Conservation (phyloP, 176 grass and related monocot genomes). For the Bothriochloa decipiens region DNA sequence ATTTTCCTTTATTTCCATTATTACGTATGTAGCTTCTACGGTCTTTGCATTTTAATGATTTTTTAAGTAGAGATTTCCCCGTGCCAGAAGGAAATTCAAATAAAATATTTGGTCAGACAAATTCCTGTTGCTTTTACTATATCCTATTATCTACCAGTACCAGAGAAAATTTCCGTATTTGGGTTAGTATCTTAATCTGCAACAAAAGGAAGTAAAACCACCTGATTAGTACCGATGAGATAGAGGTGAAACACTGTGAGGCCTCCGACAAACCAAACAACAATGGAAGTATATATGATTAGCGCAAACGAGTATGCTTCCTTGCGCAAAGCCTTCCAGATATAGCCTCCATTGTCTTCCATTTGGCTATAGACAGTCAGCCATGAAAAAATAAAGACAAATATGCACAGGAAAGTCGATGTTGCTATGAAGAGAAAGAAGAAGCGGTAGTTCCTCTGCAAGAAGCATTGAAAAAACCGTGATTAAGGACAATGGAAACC, state of each 20-base stretch:
- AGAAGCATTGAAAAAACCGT: slow-evolving; percentile 1
- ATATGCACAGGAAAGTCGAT: slow-evolving; percentile 66
- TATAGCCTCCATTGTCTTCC: slow-evolving; percentile 28
- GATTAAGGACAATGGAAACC: slow-evolving; percentile 9
- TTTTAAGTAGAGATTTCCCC: not conserved
- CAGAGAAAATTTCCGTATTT: not conserved
- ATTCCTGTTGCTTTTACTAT: slow-evolving; percentile 1
- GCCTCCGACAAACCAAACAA: slow-evolving; percentile 73
- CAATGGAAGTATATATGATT: slow-evolving; percentile 69
- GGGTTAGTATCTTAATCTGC: not conserved
- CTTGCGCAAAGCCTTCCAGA: slow-evolving; percentile 49
- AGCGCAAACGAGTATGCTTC: slow-evolving; percentile 61
- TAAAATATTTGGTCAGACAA: not conserved
- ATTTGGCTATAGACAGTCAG: slow-evolving; percentile 50
- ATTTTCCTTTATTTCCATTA: not conserved
- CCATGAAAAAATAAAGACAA: slow-evolving; percentile 61
- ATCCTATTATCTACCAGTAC: slow-evolving; percentile 4
- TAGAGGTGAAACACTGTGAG: slow-evolving; percentile 76
- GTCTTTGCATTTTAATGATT: not conserved
- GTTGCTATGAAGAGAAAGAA: slow-evolving; percentile 72
- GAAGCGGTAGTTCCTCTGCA: slow-evolving; percentile 77
- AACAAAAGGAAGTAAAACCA: slow-evolving; percentile 25
- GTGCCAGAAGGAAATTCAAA: not conserved
- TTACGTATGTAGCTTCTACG: not conserved
- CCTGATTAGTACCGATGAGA: slow-evolving; percentile 72